Base-by-base conservation (phyloP, 2,329 filamentous ascomycete species). In the Orbilia blumenaviensis region DNA sequence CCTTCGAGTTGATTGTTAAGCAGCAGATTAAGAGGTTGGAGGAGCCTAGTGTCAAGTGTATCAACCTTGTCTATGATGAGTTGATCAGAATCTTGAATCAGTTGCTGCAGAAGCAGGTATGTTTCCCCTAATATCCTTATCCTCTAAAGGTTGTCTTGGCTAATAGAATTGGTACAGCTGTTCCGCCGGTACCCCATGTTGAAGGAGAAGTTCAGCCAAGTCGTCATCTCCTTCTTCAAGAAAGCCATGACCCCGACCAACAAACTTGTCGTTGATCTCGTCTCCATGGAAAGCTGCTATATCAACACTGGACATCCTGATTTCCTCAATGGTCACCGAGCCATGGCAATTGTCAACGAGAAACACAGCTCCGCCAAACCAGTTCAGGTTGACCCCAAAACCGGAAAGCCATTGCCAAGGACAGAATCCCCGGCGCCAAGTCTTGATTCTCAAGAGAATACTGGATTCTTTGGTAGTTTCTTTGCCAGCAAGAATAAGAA, bases 401-500 rank as follows among this genome's bases (percentile, higher is more conserved):
- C 94, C 1, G 96, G 96, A 83, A 98, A 98, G 87, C 93, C 95
- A 42, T 86, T 99, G 21, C 89, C 91, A 32, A 73, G 78, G 14
- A 85, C 93, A 93, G 78, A 89, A 92, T 46, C 96, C 90, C 82
- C 95, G 93, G 6, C 91, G 90, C 41, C 85, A 93, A 89, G 64
- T 82, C 84, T 60, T 85, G 89, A 46, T 79, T 82, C 44, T 84
- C 85, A 84, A 27, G 83, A 83, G 64, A 92, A 92, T 82, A 86
- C 87, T 75, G 93, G 94, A 38, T 99, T 99, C 88, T 99, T 99
- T 81, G 95, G 95, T 80, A 96, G 92, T 81, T 99, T 99, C 88
- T 99, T 97, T 82, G 93, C 95, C 9, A 94, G 92, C 82, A 99
- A 98, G 89, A 99, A 98, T 86, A 99, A 98, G 90, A 99, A 99